Evolutionary conservation across 148 eudicot genomes (phyloP).

Genomic region (Camellia sinensis): DNA sequence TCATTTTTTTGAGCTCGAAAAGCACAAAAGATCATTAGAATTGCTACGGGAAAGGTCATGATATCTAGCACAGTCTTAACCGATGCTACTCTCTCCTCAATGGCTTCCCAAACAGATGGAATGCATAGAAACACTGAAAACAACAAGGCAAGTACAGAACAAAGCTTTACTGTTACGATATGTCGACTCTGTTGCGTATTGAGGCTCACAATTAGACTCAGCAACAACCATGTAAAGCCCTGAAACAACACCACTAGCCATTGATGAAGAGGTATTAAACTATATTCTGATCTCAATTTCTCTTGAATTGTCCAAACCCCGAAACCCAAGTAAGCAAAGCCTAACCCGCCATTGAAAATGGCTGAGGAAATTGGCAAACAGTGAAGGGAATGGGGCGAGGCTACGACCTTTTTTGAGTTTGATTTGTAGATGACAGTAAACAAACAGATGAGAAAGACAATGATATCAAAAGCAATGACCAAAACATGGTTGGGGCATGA

Average conservation of each 20-base stretch:
- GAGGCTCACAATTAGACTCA: slow-evolving; percentile 21
- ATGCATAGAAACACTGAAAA: slow-evolving; percentile 25
- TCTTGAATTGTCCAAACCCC: slow-evolving; percentile 25
- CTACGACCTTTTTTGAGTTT: not conserved
- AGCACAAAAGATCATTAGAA: slow-evolving; percentile 55
- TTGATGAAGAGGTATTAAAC: slow-evolving; percentile 22
- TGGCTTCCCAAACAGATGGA: slow-evolving; percentile 9
- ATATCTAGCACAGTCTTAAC: slow-evolving; percentile 44
- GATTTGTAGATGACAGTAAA: slow-evolving; percentile 5
- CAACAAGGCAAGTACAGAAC: slow-evolving; percentile 13
- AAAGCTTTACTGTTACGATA: not conserved
- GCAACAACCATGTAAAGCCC: slow-evolving; percentile 32
- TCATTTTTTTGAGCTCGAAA: slow-evolving; percentile 41
- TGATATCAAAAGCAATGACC: slow-evolving; percentile 17
- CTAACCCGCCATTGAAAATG: slow-evolving; percentile 24
- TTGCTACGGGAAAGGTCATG: slow-evolving; percentile 52
- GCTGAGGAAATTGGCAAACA: slow-evolving; percentile 12
- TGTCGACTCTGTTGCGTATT: not conserved
- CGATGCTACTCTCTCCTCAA: slow-evolving; percentile 12
- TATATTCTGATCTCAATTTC: slow-evolving; percentile 17
- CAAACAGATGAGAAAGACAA: slow-evolving; percentile 18
- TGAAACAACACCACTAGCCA: slow-evolving; percentile 37
- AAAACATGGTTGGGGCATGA: slow-evolving; percentile 27
- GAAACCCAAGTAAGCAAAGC: slow-evolving; percentile 22
- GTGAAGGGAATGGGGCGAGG: not conserved